Conservation (phyloP, 148 eudicot genomes). For the Fagopyrum tataricum region DNA sequence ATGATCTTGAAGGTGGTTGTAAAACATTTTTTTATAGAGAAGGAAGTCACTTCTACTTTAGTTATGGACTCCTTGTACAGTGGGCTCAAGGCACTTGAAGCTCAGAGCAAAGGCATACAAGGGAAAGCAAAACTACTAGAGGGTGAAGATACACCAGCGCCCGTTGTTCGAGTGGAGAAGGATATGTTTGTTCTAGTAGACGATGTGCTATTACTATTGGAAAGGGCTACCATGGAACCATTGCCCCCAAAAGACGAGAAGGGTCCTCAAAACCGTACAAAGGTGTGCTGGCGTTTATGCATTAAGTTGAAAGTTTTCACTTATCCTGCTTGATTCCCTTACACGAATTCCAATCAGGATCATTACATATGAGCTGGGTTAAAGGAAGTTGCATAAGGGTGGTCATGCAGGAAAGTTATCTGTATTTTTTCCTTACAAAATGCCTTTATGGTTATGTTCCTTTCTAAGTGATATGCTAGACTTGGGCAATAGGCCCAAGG, state of each 20-base stretch:
- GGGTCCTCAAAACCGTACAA: slow-evolving; percentile 88
- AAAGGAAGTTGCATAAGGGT: slow-evolving; percentile 5
- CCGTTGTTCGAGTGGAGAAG: slow-evolving; percentile 62
- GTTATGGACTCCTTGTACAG: slow-evolving; percentile 97
- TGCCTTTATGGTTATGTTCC: neutral
- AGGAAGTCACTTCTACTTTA: slow-evolving; percentile 88
- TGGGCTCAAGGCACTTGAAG: slow-evolving; percentile 95
- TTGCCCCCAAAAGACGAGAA: slow-evolving; percentile 93
- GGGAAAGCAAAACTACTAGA: slow-evolving; percentile 47
- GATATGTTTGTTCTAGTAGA: slow-evolving; percentile 76
- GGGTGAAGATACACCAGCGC: slow-evolving; percentile 62
- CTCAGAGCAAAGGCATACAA: slow-evolving; percentile 59
- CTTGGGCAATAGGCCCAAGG: no score
- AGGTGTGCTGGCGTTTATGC: slow-evolving; percentile 38
- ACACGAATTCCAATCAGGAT: neutral
- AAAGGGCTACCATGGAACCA: slow-evolving; percentile 80
- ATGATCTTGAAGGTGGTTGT: slow-evolving; percentile 67
- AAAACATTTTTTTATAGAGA: slow-evolving; percentile 79
- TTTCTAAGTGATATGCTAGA: no score
- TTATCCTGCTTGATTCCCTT: slow-evolving; percentile 6
- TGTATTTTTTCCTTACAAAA: neutral
- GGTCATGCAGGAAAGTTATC: slow-evolving; percentile 9
- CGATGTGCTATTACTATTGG: slow-evolving; percentile 67
- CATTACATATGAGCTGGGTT: neutral
- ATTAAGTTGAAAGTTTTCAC: neutral